Conservation (phyloP, 306 rosid genomes). For the cucumber (Cucumis sativus) region DNA sequence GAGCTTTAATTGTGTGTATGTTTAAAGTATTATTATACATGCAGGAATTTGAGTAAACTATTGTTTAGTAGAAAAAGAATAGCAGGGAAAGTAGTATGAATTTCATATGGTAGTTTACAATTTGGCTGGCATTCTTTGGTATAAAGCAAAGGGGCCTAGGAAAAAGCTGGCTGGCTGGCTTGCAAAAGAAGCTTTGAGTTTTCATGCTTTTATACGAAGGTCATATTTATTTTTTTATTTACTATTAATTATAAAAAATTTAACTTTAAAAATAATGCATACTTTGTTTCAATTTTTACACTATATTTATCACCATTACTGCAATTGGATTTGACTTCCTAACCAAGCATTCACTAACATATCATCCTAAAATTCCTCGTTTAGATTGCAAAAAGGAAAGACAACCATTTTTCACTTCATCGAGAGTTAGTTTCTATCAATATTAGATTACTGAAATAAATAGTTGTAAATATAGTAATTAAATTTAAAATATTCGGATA, state of each 20-base stretch:
- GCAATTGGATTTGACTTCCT: too few species aligned
- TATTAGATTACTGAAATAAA: not conserved
- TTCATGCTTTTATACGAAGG: too few species aligned
- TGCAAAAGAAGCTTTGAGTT: not conserved
- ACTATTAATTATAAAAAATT: too few species aligned
- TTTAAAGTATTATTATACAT: not conserved
- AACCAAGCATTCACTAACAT: too few species aligned
- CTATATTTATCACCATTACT: too few species aligned
- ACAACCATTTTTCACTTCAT: not conserved
- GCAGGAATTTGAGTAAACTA: not conserved
- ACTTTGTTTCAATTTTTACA: too few species aligned
- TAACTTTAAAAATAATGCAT: too few species aligned
- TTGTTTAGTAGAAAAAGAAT: not conserved
- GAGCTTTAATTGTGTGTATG: not conserved
- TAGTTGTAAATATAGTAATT: too few species aligned
- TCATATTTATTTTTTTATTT: too few species aligned
- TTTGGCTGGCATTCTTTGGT: not conserved
- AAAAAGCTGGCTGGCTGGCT: not conserved
- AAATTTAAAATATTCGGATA: too few species aligned
- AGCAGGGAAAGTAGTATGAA: not conserved
- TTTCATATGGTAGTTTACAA: not conserved
- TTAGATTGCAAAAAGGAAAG: not conserved
- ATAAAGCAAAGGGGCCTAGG: not conserved
- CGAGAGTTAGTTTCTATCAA: not conserved
- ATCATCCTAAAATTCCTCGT: not conserved